Evolutionary conservation across 2,329 filamentous ascomycete genomes (phyloP), one percentile per base, ranked within the genome.

Genomic region (Trichoderma cornu-damae): DNA sequence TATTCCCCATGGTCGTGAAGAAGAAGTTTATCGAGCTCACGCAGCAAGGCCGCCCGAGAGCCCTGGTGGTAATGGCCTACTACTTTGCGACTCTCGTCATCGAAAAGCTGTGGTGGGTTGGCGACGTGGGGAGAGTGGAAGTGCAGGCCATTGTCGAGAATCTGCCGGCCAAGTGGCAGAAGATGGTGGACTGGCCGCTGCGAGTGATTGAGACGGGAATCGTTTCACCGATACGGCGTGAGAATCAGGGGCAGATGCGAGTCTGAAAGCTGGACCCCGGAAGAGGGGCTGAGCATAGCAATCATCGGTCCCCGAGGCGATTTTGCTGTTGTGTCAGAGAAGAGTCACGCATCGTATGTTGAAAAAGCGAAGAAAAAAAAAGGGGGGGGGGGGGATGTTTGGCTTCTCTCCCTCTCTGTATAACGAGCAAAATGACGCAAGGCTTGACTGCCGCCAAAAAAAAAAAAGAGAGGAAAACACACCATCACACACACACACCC

Each of bases 1-100:
- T 61, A 5, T 61, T 61, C 16, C 60, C 60, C 35, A 40, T 61
- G 24, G 40, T 51, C 3, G 51, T 61, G 22, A 59, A 61, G 44
- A 56, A 51, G 20, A 47, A 44, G 16, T 61, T 61, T 47, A 47
- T 57, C 20, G 40, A 56, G 3, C 58, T 61, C 4, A 52, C 48
- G 11, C 38, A 50, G 12, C 50, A 60, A 24, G 22, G 8, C 2
- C 55, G 55, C 2, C 60, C 60, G 42, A 42, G 60, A 9, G 60
- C 59, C 6, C 12, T 61, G 16, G 60, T 59, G 11, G 28, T 60
- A 12, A 24, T 61, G 51, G 60, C 60, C 5, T 59, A 61, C 34
- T 61, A 61, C 34, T 61, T 61, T 49, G 55, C 60, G 11, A 43
- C 60, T 9, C 50, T 61, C 2, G 34, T 50, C 6, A 43, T 59